Conservation (phyloP, 1,284 basidiomycete genomes). For the Ceratobasidium sp. region DNA sequence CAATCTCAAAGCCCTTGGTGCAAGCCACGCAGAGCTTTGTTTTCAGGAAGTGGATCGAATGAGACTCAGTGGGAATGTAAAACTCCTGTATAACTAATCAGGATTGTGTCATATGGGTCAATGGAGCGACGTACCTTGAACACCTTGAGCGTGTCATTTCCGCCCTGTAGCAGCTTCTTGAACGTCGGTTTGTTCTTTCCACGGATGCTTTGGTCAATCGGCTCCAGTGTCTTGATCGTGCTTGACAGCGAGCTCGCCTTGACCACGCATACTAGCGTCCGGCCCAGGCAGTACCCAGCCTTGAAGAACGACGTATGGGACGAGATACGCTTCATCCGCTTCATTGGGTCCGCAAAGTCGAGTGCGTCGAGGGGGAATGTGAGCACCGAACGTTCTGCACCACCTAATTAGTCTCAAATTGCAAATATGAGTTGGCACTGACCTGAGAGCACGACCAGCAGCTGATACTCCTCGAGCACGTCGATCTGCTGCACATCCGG, state of each 20-base stretch:
- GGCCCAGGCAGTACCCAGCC: conserved; percentile 89
- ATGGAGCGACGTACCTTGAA: conserved; percentile 75
- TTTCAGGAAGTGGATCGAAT: conserved; percentile 96
- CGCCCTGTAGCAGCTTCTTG: conserved; percentile 90
- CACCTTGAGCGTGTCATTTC: conserved; percentile 91
- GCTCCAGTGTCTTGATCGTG: conserved; percentile 97
- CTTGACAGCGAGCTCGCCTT: conserved; percentile 94
- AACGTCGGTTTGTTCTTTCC: conserved; percentile 91
- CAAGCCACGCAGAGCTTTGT: conserved; percentile 98
- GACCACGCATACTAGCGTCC: conserved; percentile 96
- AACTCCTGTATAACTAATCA: conserved; percentile 71
- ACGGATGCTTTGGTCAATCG: conserved; percentile 88
- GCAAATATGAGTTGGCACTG: conserved; percentile 43
- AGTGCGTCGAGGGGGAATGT: conserved; percentile 96
- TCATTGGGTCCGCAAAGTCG: conserved; percentile 89
- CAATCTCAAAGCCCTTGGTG: conserved; percentile 99
- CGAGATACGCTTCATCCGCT: conserved; percentile 93
- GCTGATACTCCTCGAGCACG: conserved; percentile 94
- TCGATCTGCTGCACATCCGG: conserved; percentile 95
- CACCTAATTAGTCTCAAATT: conserved; percentile 37
- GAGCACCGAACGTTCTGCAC: conserved; percentile 87
- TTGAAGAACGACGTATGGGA: conserved; percentile 99
- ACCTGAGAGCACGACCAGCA: conserved; percentile 95
- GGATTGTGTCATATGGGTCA: neutral
- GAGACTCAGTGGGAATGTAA: conserved; percentile 97